phyloP scores from a whole-genome alignment of 352 stramenopile species.

The Globisporangium nodosum region DNA sequence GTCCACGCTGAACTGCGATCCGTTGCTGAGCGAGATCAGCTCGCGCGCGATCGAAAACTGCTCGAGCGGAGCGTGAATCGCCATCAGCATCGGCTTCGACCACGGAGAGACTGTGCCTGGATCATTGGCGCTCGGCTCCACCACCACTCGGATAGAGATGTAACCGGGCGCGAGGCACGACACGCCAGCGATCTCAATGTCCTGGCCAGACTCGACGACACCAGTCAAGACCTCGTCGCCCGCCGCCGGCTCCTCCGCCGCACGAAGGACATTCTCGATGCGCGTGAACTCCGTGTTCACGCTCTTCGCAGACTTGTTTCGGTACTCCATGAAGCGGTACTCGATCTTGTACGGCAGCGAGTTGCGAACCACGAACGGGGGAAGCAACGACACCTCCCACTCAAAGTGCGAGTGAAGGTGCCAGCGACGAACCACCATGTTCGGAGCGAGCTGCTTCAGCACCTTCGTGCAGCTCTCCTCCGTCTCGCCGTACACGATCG shows the following conservation, averaged over 20 bases:
- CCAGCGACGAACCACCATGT: constrained; percentile 73
- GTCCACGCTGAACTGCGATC: constrained; percentile 68
- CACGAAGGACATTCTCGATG: constrained; percentile 50
- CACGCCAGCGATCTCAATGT: constrained; percentile 71
- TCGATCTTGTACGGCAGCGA: constrained; percentile 81
- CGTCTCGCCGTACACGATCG: constrained; percentile 73
- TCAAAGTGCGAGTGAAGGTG: constrained; percentile 71
- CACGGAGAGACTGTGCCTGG: constrained; percentile 31
- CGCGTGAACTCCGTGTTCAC: constrained; percentile 49
- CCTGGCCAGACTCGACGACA: constrained; percentile 57
- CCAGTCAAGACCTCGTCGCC: constrained; percentile 40
- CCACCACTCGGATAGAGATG: constrained; percentile 55
- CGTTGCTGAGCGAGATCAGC: constrained; percentile 37
- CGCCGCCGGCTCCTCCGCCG: constrained; percentile 21
- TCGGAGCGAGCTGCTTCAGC: constrained; percentile 65
- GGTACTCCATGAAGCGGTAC: constrained; percentile 84
- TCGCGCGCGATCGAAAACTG: constrained; percentile 72
- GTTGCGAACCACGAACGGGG: constrained; percentile 84
- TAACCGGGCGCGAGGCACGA: constrained; percentile 69
- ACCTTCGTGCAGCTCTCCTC: constrained; percentile 72
- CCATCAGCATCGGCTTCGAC: constrained; percentile 85
- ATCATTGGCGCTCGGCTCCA: constrained; percentile 4
- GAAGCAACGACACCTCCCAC: constrained; percentile 72
- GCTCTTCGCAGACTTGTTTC: constrained; percentile 40
- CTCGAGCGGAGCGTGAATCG: constrained; percentile 64